Conservation (phyloP, 352 stramenopile genomes). For the Pythium phragmiticola region DNA sequence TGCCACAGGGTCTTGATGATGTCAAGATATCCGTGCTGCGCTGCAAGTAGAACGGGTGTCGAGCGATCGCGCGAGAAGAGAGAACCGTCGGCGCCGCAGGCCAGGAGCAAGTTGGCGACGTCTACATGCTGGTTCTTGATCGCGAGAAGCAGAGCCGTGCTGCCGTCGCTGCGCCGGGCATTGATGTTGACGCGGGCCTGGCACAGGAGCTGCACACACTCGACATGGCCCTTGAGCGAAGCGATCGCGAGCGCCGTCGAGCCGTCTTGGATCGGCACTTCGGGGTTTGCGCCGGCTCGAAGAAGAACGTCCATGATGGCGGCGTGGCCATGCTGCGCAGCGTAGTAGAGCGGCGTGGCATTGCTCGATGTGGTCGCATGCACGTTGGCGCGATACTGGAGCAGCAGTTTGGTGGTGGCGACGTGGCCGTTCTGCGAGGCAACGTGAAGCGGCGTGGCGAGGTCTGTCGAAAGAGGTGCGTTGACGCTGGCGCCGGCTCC, state of each 20-base stretch:
- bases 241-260: conserved; percentile 14
- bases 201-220: conserved; percentile 6
- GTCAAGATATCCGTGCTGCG: conserved; percentile 19
- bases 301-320: conserved; percentile 33
- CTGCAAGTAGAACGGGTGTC: conserved; percentile 14
- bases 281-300: conserved; percentile 1
- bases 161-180: conserved; percentile 45
- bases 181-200: conserved; percentile 14
- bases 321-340: conserved; percentile 11
- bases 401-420: conserved; percentile 19
- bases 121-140: conserved; percentile 79
- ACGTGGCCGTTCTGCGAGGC: conserved; percentile 74
- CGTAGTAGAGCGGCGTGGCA: conserved; percentile 25
- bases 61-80: conserved; percentile 10
- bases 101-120: conserved; percentile 55
- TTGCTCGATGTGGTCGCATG: conserved; percentile 36
- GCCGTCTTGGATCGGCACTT: conserved; percentile 6
- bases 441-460: conserved; percentile 21
- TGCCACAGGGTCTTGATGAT: conserved; percentile 14
- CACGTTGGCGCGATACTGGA: conserved; percentile 10
- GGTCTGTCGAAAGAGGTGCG: conserved; percentile 5
- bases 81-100: conserved; percentile 4
- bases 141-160: conserved; percentile 86
- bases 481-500: conserved; percentile 8
- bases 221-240: conserved; percentile 10